Evolutionary conservation across 108 stramenopile genomes (phyloP).

Genomic region (Nitzschia sp.): DNA sequence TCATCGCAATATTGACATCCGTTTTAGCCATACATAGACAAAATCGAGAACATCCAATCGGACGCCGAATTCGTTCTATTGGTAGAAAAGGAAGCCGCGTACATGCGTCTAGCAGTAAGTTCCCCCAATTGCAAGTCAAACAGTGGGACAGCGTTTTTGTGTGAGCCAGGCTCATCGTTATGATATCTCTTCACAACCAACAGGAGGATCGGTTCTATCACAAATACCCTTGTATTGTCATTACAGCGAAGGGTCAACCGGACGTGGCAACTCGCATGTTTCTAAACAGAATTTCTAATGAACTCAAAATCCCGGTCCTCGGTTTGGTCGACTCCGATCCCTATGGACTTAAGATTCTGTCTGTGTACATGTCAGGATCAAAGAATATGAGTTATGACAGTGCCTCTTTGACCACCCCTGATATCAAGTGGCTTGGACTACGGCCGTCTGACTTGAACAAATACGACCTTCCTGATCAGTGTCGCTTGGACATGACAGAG

Average conservation of each 20-base stretch:
- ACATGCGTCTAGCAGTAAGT: slow-evolving; percentile 93
- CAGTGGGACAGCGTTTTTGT: neutral
- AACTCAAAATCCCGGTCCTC: slow-evolving; percentile 94
- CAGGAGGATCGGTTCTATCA: slow-evolving; percentile 96
- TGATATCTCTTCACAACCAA: too few relatives aligned
- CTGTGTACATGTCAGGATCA: slow-evolving; percentile 90
- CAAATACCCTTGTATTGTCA: slow-evolving; percentile 96
- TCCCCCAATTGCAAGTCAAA: neutral
- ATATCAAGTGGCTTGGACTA: slow-evolving; percentile 93
- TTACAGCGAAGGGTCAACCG: slow-evolving; percentile 98
- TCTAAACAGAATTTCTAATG: slow-evolving; percentile 70
- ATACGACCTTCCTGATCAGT: slow-evolving; percentile 81
- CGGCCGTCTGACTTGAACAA: slow-evolving; percentile 93
- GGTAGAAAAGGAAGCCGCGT: slow-evolving; percentile 99
- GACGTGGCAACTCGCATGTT: slow-evolving; percentile 93
- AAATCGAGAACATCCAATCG: slow-evolving; percentile 89
- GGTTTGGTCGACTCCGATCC: slow-evolving; percentile 97
- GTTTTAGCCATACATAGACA: slow-evolving; percentile 96
- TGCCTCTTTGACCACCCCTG: slow-evolving; percentile 93
- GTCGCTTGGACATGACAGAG: slow-evolving; percentile 95
- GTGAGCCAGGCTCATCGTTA: neutral
- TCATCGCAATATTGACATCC: too few relatives aligned
- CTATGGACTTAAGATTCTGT: slow-evolving; percentile 97
- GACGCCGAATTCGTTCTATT: slow-evolving; percentile 96
- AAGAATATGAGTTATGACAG: slow-evolving; percentile 97